These are phyloP conservation scores for Oryza glaberrima DNA, from an alignment of 176 grass and related monocot species.

Conservation along the genomic window DNA sequence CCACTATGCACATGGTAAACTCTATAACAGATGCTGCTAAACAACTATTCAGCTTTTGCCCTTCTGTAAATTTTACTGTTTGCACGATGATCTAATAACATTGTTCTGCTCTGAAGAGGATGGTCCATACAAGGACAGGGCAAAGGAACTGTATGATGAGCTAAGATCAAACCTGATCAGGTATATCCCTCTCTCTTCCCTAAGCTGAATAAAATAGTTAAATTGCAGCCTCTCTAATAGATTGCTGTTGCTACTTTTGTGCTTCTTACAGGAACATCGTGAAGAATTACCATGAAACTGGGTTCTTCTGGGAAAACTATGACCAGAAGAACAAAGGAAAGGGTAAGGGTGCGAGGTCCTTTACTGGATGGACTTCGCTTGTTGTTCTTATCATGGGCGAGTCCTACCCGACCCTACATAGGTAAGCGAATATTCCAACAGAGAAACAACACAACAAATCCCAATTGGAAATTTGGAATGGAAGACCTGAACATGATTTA, in stretches of 20 bases:
- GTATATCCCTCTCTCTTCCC: conserved; percentile 34
- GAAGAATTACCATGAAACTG: conserved; percentile 71
- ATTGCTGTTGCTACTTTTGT: conserved; percentile 11
- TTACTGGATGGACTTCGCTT: conserved; percentile 94
- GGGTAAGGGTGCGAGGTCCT: conserved; percentile 82
- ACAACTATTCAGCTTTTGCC: background rate
- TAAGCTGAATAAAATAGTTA: conserved; percentile 15
- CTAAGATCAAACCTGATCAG: conserved; percentile 90
- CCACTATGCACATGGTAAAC: conserved; percentile 79
- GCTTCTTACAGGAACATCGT: conserved; percentile 71
- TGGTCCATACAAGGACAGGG: conserved; percentile 70
- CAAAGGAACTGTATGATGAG: conserved; percentile 64
- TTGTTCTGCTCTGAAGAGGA: conserved; percentile 51
- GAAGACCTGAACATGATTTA: background rate
- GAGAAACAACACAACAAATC: background rate
- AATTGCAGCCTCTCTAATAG: conserved; percentile 7
- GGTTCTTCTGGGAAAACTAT: conserved; percentile 96
- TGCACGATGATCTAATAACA: conserved; percentile 9
- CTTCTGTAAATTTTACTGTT: background rate
- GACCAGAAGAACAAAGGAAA: conserved; percentile 87
- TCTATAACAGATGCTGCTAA: conserved; percentile 2
- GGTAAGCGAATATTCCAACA: conserved; percentile 38
- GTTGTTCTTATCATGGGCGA: conserved; percentile 84
- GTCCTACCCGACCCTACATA: conserved; percentile 74
- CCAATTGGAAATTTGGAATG: background rate